Base-by-base conservation (phyloP, 352 stramenopile genomes). In the Globisporangium polare region DNA sequence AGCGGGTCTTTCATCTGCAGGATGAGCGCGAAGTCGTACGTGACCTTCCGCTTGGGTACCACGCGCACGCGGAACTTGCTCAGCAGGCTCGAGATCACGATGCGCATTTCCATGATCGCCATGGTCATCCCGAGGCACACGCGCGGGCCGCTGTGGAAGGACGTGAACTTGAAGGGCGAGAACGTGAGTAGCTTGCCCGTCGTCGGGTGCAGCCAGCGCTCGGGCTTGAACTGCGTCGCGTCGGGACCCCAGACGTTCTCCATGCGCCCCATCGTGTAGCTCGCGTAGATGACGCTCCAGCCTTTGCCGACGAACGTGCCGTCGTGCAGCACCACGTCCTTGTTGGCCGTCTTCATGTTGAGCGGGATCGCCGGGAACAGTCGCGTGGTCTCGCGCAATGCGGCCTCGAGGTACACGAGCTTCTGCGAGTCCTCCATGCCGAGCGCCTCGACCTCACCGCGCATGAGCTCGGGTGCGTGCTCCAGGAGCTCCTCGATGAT, bases 101-200 rank as follows among this genome's bases (percentile, higher is more conserved):
- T 33, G 22, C 26, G 24, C 46, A 55, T 41, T 27, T 55, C 27
- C 27, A 55, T 22, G 26, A 27, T 41, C 7, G 27, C 49, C 18
- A 55, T 33, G 26, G 31, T 55, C 26, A 26, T 55, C 8, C 83
- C 83, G 18, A 89, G 67, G 50, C 83, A 92, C 18, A 73, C 60
- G 20, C 82, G 65, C 8, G 71, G 71, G 4, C 82, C 82, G 29
- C 68, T 76, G 54, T 78, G 75, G 61, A 92, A 92, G 1, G 68
- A 60, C 26, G 67, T 58, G 54, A 86, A 89, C 61, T 78, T 71
- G 58, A 73, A 88, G 39, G 68, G 42, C 2, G 68, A 73, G 6
- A 68, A 58, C 0, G 52, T 54, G 22, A 63, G 35, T 13, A 80
- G 37, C 29, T 75, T 73, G 5, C 69, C 68, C 0, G 65, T 77